Percentiles rank a stretch among this genome's conserved stretches.
phyloP scores from a whole-genome alignment of 208 protist species.

The Leishmania lainsoni region DNA sequence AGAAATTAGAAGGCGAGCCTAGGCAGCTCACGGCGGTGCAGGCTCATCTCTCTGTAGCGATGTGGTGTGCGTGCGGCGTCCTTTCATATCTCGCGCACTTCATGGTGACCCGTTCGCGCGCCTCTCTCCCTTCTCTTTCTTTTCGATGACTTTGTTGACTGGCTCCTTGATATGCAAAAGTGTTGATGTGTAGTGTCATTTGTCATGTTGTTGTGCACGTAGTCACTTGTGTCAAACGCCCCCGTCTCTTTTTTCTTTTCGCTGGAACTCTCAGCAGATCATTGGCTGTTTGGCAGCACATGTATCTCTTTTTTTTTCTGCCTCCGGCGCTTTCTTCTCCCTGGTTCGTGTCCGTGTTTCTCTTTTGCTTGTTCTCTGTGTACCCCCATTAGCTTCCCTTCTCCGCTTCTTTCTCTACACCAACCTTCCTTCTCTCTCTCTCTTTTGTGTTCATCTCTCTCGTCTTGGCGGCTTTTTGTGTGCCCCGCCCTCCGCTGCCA shows the following conservation, averaged over 20 bases:
- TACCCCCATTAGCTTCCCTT: background rate
- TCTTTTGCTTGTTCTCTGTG: slow-evolving; percentile 1
- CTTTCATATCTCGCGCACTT: background rate
- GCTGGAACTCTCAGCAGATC: background rate
- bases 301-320: background rate
- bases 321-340: slow-evolving; percentile 5
- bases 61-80: background rate
- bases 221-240: background rate
- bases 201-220: background rate
- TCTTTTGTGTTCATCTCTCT: slow-evolving; percentile 3
- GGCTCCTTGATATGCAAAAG: background rate
- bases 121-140: background rate
- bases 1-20: background rate
- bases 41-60: background rate
- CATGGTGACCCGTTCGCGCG: background rate
- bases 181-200: background rate
- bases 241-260: background rate
- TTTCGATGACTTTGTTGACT: background rate
- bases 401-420: slow-evolving; percentile 9
- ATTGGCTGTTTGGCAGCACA: background rate
- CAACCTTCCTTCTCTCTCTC: background rate
- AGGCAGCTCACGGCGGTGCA: background rate
- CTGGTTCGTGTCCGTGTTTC: background rate
- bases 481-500: background rate
- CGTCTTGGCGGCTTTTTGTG: slow-evolving; percentile 12